These are phyloP conservation scores for Daldinia caldariorum DNA, from an alignment of 495 filamentous ascomycete genomes.

Conservation along the genomic window DNA sequence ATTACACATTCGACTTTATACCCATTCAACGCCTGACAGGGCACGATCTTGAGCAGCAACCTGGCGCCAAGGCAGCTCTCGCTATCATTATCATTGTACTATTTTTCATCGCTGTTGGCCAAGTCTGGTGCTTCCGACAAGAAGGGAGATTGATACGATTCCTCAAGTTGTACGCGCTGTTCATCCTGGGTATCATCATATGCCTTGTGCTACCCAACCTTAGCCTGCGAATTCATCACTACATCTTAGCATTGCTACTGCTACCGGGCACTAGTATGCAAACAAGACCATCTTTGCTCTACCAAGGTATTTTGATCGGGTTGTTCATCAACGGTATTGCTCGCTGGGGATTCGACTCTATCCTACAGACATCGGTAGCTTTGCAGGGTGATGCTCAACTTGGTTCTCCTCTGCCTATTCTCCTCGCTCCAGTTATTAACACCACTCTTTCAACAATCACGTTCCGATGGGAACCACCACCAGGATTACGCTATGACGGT, in stretches of 20 bases:
- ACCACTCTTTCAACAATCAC: constrained; percentile 58
- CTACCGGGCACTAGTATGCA: constrained; percentile 86
- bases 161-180: constrained; percentile 73
- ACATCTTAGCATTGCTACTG: constrained; percentile 83
- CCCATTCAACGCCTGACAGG: constrained; percentile 81
- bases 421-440: constrained; percentile 61
- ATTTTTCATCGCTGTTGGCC: constrained; percentile 66
- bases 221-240: constrained; percentile 93
- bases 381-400: constrained; percentile 76
- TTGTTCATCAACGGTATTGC: constrained; percentile 93
- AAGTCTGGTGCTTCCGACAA: constrained; percentile 78
- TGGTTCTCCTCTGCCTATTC: constrained; percentile 72
- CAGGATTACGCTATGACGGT: constrained; percentile 76
- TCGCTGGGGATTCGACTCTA: constrained; percentile 89
- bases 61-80: constrained; percentile 77
- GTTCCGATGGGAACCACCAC: constrained; percentile 60
- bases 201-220: constrained; percentile 79
- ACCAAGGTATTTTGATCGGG: constrained; percentile 88
- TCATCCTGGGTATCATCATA: constrained; percentile 67
- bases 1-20: constrained; percentile 85
- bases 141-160: constrained; percentile 75
- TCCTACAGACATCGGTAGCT: constrained; percentile 83
- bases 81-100: constrained; percentile 72
- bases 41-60: constrained; percentile 78
- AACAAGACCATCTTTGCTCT: constrained; percentile 79